These are phyloP conservation scores for Amanita jacksonii DNA, from an alignment of 768 basidiomycete species.

Conservation along the genomic window DNA sequence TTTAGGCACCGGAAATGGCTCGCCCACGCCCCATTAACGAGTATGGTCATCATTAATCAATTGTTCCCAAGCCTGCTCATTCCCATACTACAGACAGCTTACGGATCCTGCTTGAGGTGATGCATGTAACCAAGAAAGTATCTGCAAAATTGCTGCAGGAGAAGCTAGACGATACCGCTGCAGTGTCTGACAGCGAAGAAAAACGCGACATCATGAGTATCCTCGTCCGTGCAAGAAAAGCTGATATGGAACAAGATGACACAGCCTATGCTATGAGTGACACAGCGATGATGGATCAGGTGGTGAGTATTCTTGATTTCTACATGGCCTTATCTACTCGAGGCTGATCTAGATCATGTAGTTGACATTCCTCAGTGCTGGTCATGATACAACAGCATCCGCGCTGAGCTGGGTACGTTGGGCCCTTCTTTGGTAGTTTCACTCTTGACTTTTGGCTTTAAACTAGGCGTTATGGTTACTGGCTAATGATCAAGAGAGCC, in stretches of 20 bases:
- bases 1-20: conserved; percentile 26
- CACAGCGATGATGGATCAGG: conserved; percentile 42
- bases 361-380: conserved; percentile 35
- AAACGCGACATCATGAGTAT: conserved; percentile 46
- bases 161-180: conserved; percentile 28
- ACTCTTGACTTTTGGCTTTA: conserved; percentile 7
- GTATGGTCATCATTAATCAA: too few species aligned
- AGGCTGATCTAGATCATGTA: conserved; percentile 6
- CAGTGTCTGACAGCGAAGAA: conserved; percentile 25
- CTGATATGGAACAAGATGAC: conserved; percentile 23
- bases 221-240: conserved; percentile 35
- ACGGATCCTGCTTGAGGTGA: conserved; percentile 23
- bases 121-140: conserved; percentile 33
- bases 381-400: conserved; percentile 29
- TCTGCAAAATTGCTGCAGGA: conserved; percentile 30
- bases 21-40: conserved; percentile 13
- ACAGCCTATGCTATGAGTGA: conserved; percentile 34
- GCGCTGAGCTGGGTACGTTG: conserved; percentile 31
- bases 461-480: conserved; percentile 33
- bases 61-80: too few species aligned
- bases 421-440: background rate
- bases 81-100: conserved; percentile 15
- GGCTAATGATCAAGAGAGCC: conserved; percentile 37
- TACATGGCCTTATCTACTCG: too few species aligned
- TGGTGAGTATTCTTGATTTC: conserved; percentile 21